Evolutionary conservation across 305 asterid genomes (phyloP).

Genomic region (Fraxinus velutina): DNA sequence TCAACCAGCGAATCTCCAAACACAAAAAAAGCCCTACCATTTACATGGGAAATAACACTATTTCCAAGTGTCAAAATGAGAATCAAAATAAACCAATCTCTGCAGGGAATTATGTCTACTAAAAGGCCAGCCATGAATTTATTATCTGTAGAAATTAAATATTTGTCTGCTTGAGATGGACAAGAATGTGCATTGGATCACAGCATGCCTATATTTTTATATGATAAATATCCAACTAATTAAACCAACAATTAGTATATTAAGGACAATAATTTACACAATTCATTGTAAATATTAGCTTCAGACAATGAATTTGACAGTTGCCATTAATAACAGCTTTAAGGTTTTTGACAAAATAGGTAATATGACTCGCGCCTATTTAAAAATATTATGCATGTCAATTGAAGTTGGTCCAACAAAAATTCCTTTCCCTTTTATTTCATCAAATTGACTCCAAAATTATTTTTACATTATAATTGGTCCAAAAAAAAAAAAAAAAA

Average conservation of each 20-base stretch:
- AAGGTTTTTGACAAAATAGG: too few relatives aligned
- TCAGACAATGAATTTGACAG: background rate
- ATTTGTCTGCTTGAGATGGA: background rate
- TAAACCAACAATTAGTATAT: background rate
- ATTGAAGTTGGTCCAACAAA: too few relatives aligned
- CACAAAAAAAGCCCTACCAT: conserved; percentile 26
- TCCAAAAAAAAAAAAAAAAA: too few relatives aligned
- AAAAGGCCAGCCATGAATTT: background rate
- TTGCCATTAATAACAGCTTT: too few relatives aligned
- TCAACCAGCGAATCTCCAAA: conserved; percentile 36
- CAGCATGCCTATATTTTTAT: background rate
- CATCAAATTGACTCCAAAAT: too few relatives aligned
- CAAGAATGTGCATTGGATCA: background rate
- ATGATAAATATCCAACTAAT: background rate
- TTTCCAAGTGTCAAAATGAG: background rate
- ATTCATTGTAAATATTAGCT: background rate
- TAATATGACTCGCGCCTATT: background rate
- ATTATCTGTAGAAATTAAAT: background rate
- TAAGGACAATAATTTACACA: background rate
- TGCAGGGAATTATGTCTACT: background rate
- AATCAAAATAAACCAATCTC: background rate
- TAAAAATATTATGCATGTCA: too few relatives aligned
- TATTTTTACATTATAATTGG: too few relatives aligned
- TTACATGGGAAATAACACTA: background rate
- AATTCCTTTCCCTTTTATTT: too few relatives aligned